These are phyloP conservation scores for Capronia americana DNA, from an alignment of 2,329 filamentous ascomycete species.

Conservation along the genomic window DNA sequence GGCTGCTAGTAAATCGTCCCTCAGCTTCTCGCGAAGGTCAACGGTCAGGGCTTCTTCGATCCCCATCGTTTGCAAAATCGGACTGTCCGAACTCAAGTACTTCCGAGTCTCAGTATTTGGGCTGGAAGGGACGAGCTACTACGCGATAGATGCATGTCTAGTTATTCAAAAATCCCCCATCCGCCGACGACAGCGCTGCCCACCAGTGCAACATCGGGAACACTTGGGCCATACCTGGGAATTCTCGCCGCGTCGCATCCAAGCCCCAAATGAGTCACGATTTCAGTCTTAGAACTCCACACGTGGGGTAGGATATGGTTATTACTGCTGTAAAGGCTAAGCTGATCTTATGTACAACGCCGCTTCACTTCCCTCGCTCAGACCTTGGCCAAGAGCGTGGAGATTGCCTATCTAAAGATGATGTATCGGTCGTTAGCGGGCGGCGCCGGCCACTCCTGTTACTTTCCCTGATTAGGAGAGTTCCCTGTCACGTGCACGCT, in stretches of 20 bases:
- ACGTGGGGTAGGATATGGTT: too few relatives aligned
- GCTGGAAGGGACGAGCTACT: neutral
- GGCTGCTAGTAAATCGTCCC: slow-evolving; percentile 5
- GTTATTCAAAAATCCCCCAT: neutral
- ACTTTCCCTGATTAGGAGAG: too few relatives aligned
- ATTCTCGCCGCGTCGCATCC: neutral
- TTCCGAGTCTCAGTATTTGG: neutral
- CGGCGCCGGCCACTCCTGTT: too few relatives aligned
- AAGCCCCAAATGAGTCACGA: neutral
- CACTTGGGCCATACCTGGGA: neutral
- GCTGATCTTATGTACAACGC: too few relatives aligned
- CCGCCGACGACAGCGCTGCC: neutral
- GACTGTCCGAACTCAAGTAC: neutral
- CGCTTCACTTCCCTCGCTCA: too few relatives aligned
- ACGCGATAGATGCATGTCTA: neutral
- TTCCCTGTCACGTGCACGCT: too few relatives aligned
- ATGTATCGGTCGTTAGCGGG: too few relatives aligned
- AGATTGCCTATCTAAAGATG: too few relatives aligned
- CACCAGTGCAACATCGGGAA: neutral
- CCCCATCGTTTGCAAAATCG: slow-evolving; percentile 8
- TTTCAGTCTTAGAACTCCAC: neutral
- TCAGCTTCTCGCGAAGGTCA: slow-evolving; percentile 7
- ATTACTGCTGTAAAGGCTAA: too few relatives aligned
- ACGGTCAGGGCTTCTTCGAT: slow-evolving; percentile 16
- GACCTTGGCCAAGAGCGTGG: too few relatives aligned